Evolutionary conservation across 2,329 filamentous ascomycete species (phyloP).

Genomic region (Phaeoacremonium minimum): DNA sequence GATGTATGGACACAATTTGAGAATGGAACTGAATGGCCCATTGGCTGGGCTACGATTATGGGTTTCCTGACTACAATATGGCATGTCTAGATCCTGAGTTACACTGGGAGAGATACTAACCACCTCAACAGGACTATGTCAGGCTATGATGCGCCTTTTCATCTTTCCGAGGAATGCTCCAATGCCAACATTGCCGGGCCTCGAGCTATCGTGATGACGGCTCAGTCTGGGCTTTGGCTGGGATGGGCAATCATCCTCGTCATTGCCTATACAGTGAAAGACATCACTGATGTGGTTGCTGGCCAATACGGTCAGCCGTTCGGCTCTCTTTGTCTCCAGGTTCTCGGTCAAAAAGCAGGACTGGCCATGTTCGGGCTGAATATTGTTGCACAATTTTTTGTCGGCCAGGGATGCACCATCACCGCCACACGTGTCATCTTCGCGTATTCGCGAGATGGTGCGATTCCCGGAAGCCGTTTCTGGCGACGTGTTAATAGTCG

Average conservation of each 20-base stretch:
- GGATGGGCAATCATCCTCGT: slow-evolving; percentile 73
- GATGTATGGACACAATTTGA: slow-evolving; percentile 65
- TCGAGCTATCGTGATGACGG: slow-evolving; percentile 68
- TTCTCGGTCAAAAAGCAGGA: slow-evolving; percentile 55
- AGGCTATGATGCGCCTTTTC: slow-evolving; percentile 66
- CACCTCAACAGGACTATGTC: slow-evolving; percentile 53
- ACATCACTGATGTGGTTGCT: slow-evolving; percentile 53
- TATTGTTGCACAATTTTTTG: slow-evolving; percentile 65
- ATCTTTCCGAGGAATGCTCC: slow-evolving; percentile 71
- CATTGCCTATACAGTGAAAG: slow-evolving; percentile 66
- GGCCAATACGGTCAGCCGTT: slow-evolving; percentile 66
- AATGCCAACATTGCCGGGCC: slow-evolving; percentile 69
- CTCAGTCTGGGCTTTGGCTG: slow-evolving; percentile 58
- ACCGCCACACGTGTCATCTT: slow-evolving; percentile 62
- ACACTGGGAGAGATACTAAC: background rate
- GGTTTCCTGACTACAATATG: slow-evolving; percentile 53
- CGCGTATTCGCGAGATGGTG: slow-evolving; percentile 68
- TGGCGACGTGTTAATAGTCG: slow-evolving; percentile 56
- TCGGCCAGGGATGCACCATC: slow-evolving; percentile 72
- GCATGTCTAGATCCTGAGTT: slow-evolving; percentile 20
- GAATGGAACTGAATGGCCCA: slow-evolving; percentile 62
- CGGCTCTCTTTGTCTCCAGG: slow-evolving; percentile 64
- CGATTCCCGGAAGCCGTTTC: slow-evolving; percentile 56
- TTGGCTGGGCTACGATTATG: slow-evolving; percentile 66
- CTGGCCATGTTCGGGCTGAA: slow-evolving; percentile 61